These are phyloP conservation scores for Tephrocybe rancida DNA, from an alignment of 768 basidiomycete genomes.

Conservation along the genomic window DNA sequence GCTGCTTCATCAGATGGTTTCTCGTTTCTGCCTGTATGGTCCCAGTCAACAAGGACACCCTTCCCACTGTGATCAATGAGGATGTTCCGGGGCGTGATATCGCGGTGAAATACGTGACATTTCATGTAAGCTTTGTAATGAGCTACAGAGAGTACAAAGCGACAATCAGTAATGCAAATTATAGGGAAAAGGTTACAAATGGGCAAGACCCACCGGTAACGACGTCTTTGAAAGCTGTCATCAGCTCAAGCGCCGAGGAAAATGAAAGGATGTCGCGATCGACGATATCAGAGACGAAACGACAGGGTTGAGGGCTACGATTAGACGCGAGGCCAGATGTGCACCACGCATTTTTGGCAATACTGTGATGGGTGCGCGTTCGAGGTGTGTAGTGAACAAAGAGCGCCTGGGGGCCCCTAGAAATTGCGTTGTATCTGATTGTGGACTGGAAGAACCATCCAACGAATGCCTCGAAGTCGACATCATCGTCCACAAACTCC, in stretches of 20 bases:
- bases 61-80: conserved; percentile 1
- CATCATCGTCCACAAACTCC: not conserved
- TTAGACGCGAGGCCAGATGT: too few species aligned
- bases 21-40: not conserved
- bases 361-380: not conserved
- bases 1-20: not conserved
- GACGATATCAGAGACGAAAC: not conserved
- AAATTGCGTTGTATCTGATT: not conserved
- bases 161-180: too few species aligned
- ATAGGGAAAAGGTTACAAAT: not conserved
- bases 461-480: not conserved
- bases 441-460: not conserved
- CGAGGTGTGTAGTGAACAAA: not conserved
- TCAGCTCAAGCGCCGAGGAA: not conserved
- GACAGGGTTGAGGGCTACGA: not conserved
- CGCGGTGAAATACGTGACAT: not conserved
- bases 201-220: not conserved
- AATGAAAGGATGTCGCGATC: not conserved
- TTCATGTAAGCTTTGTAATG: not conserved
- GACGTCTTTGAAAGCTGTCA: not conserved
- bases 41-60: conserved; percentile 5
- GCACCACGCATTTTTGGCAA: not conserved
- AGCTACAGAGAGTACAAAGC: not conserved
- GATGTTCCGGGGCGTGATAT: not conserved
- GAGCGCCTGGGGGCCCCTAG: not conserved